Percentiles rank a stretch among this genome's conserved stretches.
Conservation (phyloP, 768 basidiomycete genomes). For the Tricholoma terreum region DNA sequence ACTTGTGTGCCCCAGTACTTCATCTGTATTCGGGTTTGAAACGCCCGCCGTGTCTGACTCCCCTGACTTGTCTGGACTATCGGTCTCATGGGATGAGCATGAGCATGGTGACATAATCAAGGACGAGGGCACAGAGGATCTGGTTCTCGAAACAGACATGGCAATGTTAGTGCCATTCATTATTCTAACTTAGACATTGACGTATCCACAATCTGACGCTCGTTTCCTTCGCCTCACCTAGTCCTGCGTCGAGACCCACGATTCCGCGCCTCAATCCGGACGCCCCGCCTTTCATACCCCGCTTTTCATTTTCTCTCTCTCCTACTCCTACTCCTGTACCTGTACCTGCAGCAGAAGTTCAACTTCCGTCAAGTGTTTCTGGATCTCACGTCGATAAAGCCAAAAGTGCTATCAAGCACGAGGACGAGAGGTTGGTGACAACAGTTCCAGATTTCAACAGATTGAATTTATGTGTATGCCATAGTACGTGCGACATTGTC, state of each 20-base stretch:
- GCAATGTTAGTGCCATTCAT: neutral
- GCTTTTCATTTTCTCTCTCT: neutral
- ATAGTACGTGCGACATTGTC: neutral
- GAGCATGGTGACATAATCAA: neutral
- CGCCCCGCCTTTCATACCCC: neutral
- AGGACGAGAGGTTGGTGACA: neutral
- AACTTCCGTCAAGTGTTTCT: neutral
- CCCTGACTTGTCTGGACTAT: no score
- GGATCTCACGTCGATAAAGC: neutral
- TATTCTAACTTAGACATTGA: neutral
- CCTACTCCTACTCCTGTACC: neutral
- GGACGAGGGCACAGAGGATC: neutral
- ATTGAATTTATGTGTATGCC: neutral
- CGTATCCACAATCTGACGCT: neutral
- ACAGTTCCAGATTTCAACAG: neutral
- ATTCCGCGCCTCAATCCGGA: neutral
- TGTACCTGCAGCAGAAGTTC: neutral
- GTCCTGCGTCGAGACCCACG: neutral
- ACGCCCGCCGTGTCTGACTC: neutral
- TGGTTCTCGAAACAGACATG: neutral
- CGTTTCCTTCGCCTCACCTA: neutral
- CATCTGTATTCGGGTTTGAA: neutral
- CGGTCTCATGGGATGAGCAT: neutral
- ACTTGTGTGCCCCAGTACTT: neutral
- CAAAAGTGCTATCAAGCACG: neutral